Percentiles rank a stretch among this genome's conserved stretches.
phyloP scores from a whole-genome alignment of 495 filamentous ascomycete species.

The Aspergillus bridgeri region DNA sequence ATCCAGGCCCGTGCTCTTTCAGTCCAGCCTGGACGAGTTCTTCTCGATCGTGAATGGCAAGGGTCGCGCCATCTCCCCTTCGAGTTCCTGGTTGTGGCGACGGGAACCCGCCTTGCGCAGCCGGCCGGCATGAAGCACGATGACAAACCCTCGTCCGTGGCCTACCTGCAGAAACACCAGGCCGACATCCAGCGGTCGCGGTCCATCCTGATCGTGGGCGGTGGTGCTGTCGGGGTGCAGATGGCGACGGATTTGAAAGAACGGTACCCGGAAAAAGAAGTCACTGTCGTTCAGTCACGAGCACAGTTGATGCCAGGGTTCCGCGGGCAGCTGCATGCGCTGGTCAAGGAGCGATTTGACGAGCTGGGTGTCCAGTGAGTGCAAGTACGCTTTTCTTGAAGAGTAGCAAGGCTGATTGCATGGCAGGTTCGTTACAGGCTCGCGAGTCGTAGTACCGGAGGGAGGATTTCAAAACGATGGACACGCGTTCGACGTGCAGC shows the following conservation, averaged over 20 bases:
- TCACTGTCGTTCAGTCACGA: constrained; percentile 57
- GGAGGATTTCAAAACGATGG: constrained; percentile 31
- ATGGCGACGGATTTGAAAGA: constrained; percentile 59
- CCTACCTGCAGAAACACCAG: constrained; percentile 40
- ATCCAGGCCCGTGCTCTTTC: constrained; percentile 43
- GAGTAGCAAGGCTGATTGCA: neutral
- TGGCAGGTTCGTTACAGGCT: constrained; percentile 30
- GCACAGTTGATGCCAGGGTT: constrained; percentile 50
- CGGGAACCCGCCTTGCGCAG: constrained; percentile 42
- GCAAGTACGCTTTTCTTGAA: no score
- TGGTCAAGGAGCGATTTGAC: constrained; percentile 41
- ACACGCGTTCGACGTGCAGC: constrained; percentile 26
- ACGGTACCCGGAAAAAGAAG: constrained; percentile 53
- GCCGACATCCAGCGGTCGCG: constrained; percentile 30
- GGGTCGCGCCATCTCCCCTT: constrained; percentile 40
- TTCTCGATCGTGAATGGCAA: constrained; percentile 47
- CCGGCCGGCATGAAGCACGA: constrained; percentile 46
- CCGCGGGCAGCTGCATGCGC: constrained; percentile 44
- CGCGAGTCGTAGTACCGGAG: constrained; percentile 30
- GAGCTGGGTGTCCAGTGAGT: constrained; percentile 33
- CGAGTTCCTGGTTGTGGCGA: constrained; percentile 47
- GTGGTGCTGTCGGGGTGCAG: constrained; percentile 60
- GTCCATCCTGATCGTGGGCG: constrained; percentile 55
- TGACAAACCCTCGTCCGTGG: constrained; percentile 41
- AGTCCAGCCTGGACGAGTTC: constrained; percentile 33